A percentile compares a stretch with the other conserved stretches of the same genome.
Conservation (phyloP, 805 yeast genomes). For the Ogataea pilisensis region DNA sequence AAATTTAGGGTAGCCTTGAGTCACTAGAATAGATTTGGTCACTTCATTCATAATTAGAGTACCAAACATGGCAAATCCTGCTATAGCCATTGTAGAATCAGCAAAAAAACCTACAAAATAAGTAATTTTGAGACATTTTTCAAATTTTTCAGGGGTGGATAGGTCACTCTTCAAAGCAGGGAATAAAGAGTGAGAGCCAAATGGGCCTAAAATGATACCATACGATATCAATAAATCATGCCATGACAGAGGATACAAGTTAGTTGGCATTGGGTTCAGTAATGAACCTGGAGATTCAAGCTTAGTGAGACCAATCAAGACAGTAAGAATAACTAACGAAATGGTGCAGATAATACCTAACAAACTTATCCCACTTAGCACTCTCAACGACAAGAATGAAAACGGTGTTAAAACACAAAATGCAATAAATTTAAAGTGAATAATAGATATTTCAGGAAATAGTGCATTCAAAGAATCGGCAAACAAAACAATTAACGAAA, state of each 20-base stretch:
- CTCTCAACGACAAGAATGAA: conserved; percentile 56
- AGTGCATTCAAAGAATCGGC: conserved; percentile 80
- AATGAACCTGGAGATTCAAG: conserved; percentile 51
- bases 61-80: conserved; percentile 84
- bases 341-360: conserved; percentile 55
- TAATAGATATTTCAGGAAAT: conserved; percentile 47
- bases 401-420: conserved; percentile 76
- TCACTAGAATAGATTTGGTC: conserved; percentile 67
- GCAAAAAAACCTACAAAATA: conserved; percentile 55
- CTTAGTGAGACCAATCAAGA: conserved; percentile 44
- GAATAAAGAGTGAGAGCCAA: conserved; percentile 82
- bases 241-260: conserved; percentile 36
- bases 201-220: conserved; percentile 71
- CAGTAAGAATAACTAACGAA: conserved; percentile 42
- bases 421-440: conserved; percentile 61
- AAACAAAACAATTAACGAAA: conserved; percentile 73
- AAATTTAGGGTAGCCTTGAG: conserved; percentile 63
- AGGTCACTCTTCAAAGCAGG: conserved; percentile 74
- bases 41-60: conserved; percentile 61
- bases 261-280: conserved; percentile 40
- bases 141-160: conserved; percentile 63
- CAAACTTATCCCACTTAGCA: conserved; percentile 50
- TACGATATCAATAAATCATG: conserved; percentile 44
- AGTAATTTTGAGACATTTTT: conserved; percentile 47
- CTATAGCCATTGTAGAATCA: conserved; percentile 56